Evolutionary conservation across 2,329 filamentous ascomycete genomes (phyloP), one percentile per base, ranked within the genome.

Genomic region (Scortechinia acanthostroma): DNA sequence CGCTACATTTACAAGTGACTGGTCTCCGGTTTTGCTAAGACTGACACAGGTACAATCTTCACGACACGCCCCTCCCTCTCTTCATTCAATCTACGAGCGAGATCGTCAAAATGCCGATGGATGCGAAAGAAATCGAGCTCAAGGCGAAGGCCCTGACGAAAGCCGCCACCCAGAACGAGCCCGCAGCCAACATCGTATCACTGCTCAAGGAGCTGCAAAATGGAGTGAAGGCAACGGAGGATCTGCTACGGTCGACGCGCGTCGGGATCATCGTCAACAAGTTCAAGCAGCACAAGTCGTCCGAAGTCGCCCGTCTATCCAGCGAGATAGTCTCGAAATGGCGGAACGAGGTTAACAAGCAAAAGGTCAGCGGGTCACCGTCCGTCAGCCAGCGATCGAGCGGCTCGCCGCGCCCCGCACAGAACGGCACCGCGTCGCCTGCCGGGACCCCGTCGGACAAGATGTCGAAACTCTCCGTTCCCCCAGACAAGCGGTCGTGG

Each of bases 211-310:
- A 80, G 43, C 68, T 83, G 16, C 74, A 78, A 51, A 68, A 69
- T 42, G 76, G 74, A 28, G 73, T 82, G 45, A 70, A 70, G 42
- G 73, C 78, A 23, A 78, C 74, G 23, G 80, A 84, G 56, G 76
- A 83, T 46, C 63, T 83, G 3, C 65, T 84, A 50, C 76, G 80
- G 45, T 70, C 71, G 28, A 82, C 78, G 22, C 73, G 73, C 45
- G 79, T 83, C 49, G 80, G 80, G 50, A 74, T 82, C 47, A 73
- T 73, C 22, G 77, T 83, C 51, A 81, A 81, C 63, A 76, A 75
- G 52, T 66, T 81, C 48, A 78, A 80, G 55, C 69, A 73, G 49
- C 70, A 78, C 63, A 77, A 75, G 53, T 67, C 77, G 43, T 68
- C 73, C 2, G 70, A 73, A 42, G 74, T 83, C 46, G 69, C 70